A percentile compares a stretch with the other conserved stretches of the same genome.
phyloP scores from a whole-genome alignment of 2,329 filamentous ascomycete species.

The Piedraia hortae region DNA sequence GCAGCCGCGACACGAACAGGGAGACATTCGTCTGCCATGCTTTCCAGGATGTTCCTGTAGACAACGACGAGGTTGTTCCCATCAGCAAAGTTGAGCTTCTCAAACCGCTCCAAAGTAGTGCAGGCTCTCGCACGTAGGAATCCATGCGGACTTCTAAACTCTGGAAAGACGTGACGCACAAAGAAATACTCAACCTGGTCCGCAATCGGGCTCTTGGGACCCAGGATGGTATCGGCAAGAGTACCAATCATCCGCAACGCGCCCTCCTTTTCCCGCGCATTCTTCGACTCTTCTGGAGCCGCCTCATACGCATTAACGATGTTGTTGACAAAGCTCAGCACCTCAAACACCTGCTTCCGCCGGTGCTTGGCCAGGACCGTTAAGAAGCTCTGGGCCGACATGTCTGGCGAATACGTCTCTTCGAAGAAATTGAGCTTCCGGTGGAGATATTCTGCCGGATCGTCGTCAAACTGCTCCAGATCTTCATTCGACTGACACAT shows the following conservation, averaged over 20 bases:
- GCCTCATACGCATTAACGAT: slow-evolving; percentile 82
- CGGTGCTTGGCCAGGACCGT: slow-evolving; percentile 82
- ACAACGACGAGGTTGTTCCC: slow-evolving; percentile 84
- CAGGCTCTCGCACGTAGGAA: slow-evolving; percentile 86
- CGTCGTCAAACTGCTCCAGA: slow-evolving; percentile 73
- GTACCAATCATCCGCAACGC: slow-evolving; percentile 93
- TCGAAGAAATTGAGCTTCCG: slow-evolving; percentile 95
- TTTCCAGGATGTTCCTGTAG: slow-evolving; percentile 88
- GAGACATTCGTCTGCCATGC: slow-evolving; percentile 80
- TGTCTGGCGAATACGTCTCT: slow-evolving; percentile 80
- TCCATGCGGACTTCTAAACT: slow-evolving; percentile 77
- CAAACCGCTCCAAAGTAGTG: slow-evolving; percentile 93
- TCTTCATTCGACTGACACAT: slow-evolving; percentile 81
- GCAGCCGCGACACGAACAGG: slow-evolving; percentile 87
- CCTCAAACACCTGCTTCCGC: slow-evolving; percentile 84
- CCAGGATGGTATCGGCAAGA: slow-evolving; percentile 71
- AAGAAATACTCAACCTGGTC: slow-evolving; percentile 97
- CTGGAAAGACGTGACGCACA: slow-evolving; percentile 90
- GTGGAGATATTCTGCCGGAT: slow-evolving; percentile 90
- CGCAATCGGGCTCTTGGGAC: slow-evolving; percentile 94
- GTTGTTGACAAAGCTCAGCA: slow-evolving; percentile 81
- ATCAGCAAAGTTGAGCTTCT: slow-evolving; percentile 91
- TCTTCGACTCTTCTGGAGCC: slow-evolving; percentile 66
- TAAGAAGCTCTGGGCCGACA: slow-evolving; percentile 88
- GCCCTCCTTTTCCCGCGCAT: slow-evolving; percentile 85